A percentile compares a stretch with the other conserved stretches of the same genome.
These are phyloP conservation scores for Betula pendula DNA, from an alignment of 306 rosid species.

Conservation along the genomic window DNA sequence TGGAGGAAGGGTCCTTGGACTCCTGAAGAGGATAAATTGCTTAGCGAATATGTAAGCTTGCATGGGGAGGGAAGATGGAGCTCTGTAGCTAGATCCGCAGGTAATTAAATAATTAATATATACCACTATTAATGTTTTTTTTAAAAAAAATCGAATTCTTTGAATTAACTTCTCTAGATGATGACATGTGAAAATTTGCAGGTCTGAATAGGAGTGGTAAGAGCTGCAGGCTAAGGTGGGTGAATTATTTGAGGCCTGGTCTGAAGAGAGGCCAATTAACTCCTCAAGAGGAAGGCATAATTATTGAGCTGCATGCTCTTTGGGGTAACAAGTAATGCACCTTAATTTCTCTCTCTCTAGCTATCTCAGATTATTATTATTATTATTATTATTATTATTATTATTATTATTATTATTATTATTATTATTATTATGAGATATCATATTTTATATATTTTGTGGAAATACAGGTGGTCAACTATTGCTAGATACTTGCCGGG, in stretches of 20 bases:
- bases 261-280: conserved; percentile 66
- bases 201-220: conserved; percentile 73
- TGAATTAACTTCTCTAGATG: background rate
- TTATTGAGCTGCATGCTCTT: conserved; percentile 62
- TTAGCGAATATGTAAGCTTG: conserved; percentile 44
- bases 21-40: conserved; percentile 67
- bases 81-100: conserved; percentile 49
- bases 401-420: too few species aligned
- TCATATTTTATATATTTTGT: background rate
- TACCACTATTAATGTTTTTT: too few species aligned
- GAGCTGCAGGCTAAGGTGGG: conserved; percentile 86
- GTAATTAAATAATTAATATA: conserved; percentile 21
- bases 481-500: conserved; percentile 78
- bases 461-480: conserved; percentile 62
- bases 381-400: too few species aligned
- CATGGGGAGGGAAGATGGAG: conserved; percentile 75
- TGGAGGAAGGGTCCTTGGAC: conserved; percentile 87
- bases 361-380: too few species aligned
- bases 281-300: conserved; percentile 61
- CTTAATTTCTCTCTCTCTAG: background rate
- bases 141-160: background rate
- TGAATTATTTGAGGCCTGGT: conserved; percentile 75
- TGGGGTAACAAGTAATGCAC: conserved; percentile 68
- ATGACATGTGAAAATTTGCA: too few species aligned
- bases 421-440: too few species aligned